Base-by-base conservation (phyloP, 345 rosid species). In the rapeseed (Brassica napus) region DNA sequence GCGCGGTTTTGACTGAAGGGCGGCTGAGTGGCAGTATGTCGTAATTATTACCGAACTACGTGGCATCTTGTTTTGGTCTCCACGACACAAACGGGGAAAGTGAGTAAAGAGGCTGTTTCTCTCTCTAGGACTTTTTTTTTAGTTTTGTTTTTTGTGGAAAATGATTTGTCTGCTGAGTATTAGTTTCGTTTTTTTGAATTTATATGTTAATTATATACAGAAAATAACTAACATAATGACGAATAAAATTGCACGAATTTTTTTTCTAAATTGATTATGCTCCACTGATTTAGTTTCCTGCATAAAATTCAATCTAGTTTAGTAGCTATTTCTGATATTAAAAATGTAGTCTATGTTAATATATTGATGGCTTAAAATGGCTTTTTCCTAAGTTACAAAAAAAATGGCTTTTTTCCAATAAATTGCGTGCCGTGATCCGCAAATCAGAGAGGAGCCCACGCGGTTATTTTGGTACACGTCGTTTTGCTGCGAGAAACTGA, bases 1-100 rank as follows among this genome's bases (percentile, higher is more conserved):
- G 55, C 72, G 68, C 79, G 83, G 79, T 69, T 80, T 80, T 75
- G 83, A 80, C 83, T 79, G 0, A 24, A n/a, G 44, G 77, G 76
- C 79, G 72, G 83, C 79, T 31, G 28, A 75, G 73, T 64, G 83
- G 80, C 55, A 75, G 21, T 70, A 6, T 42, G 21, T 32, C 8
- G 76, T 80, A 64, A 64, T 63, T 54, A 35, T n/a, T 0, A 1
- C 0, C 7, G 1, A 5, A 52, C 23, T 65, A 75, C 77, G 80
- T 80, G 83, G 72, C 79, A 10, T 70, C 16, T 70, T 69, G 4
- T 31, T 35, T 64, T 55, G 70, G 79, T 79, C 71, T 74, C 82
- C 82, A 79, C 78, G 79, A 79, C 82, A 79, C 78, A 66, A 74
- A 15, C 44, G 15, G 69, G 65, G 35, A 59, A 73, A 9, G 15